phyloP scores from a whole-genome alignment of 768 basidiomycete genomes.

The Rhizopogon vulgaris region DNA sequence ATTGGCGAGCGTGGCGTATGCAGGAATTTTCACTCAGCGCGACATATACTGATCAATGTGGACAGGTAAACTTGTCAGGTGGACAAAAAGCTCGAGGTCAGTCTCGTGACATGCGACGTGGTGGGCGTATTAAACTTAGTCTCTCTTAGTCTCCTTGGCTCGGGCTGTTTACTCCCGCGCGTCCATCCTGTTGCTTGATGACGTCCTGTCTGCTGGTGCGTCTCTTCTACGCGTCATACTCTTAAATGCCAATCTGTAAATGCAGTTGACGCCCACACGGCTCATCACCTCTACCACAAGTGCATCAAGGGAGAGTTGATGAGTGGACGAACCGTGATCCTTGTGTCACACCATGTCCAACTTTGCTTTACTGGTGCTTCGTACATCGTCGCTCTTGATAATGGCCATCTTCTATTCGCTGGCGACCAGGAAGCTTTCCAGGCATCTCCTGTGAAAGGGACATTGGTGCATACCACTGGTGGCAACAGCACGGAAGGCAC shows the following conservation, averaged over 20 bases:
- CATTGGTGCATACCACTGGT: conserved; percentile 57
- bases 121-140: neutral
- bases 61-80: conserved; percentile 32
- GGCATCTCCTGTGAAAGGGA: conserved; percentile 57
- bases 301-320: conserved; percentile 79
- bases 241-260: neutral
- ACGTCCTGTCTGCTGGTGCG: conserved; percentile 53
- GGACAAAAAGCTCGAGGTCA: conserved; percentile 65
- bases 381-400: conserved; percentile 78
- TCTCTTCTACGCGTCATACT: neutral
- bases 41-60: neutral
- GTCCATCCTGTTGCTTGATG: conserved; percentile 76
- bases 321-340: conserved; percentile 71
- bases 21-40: neutral
- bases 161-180: conserved; percentile 90
- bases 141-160: conserved; percentile 54
- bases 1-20: conserved; percentile 80
- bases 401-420: conserved; percentile 62
- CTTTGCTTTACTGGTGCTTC: conserved; percentile 74
- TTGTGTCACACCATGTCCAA: conserved; percentile 94
- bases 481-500: conserved; percentile 36
- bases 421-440: conserved; percentile 64
- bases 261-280: conserved; percentile 79
- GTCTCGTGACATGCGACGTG: neutral
- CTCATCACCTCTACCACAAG: conserved; percentile 72